Conservation (phyloP, 192 early-diverging fungal species). For the Podila verticillata region DNA sequence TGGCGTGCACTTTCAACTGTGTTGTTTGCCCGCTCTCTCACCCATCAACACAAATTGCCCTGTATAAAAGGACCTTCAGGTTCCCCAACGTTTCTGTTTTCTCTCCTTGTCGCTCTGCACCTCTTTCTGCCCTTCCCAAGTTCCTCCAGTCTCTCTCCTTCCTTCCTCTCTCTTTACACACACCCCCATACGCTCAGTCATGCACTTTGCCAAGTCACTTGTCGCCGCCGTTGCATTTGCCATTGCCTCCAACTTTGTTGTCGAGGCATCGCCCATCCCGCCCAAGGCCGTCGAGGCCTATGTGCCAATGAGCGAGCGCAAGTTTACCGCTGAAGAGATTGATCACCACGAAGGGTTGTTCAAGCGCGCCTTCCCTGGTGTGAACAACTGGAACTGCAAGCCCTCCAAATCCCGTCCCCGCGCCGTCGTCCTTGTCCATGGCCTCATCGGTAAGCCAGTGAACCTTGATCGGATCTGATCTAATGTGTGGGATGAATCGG, state of each 20-base stretch:
- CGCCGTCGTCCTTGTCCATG: slow-evolving; percentile 37
- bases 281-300: slow-evolving; percentile 11
- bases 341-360: slow-evolving; percentile 17
- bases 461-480: no score
- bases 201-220: slow-evolving; percentile 28
- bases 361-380: slow-evolving; percentile 28
- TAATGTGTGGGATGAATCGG: no score
- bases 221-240: slow-evolving; percentile 25
- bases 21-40: no score
- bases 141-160: neutral
- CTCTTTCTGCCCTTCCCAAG: neutral
- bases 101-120: slow-evolving; percentile 1
- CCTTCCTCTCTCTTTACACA: neutral
- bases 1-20: no score
- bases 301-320: slow-evolving; percentile 34
- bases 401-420: slow-evolving; percentile 17
- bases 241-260: slow-evolving; percentile 14
- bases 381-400: slow-evolving; percentile 46
- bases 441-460: slow-evolving; percentile 14
- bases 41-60: no score
- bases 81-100: neutral
- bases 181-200: neutral
- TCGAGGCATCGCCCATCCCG: slow-evolving; percentile 34
- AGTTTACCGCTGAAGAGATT: slow-evolving; percentile 29
- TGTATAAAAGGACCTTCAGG: neutral